Evolutionary conservation across 768 basidiomycete species (phyloP), one percentile per base, ranked within the genome.

Genomic region (Pisolithus albus): DNA sequence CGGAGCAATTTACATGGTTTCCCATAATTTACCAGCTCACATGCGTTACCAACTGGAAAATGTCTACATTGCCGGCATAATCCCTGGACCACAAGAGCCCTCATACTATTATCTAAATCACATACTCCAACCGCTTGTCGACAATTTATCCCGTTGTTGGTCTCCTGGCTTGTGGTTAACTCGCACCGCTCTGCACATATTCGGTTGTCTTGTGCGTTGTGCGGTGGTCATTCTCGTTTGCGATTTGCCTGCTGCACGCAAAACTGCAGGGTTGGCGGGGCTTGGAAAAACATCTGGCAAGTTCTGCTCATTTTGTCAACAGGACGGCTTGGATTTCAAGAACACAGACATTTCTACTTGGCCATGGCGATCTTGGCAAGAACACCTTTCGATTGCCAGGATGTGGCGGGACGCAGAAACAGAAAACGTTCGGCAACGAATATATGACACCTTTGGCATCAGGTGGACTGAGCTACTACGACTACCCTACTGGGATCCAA

Each of bases 401-500:
- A 0, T 13, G 4, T 64, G 61, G 61, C 46, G 53, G 34, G 51
- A 58, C 36, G 47, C 42, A 11, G 30, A 47, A 9, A 65, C 54
- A 15, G 54, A 59, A 42, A 51, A 34, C 9, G 51, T 40, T 10
- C 41, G 48, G 16, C 44, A 59, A 2, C 30, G 5, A 3, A 52
- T 55, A 1, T 57, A 46, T 39, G 55, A 64, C 9, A 39, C 45
- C 24, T 55, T 52, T 26, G 67, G 70, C 1, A 45, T 71, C 2
- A 46, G 64, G 0, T 74, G 61, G 59, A 62, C 65, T 0, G 59
- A 62, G 11, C 50, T 72, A 1, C 58, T 67, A n/a, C 44, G 53
- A 3, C 61, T 75, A 6, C 65, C 69, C 0, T 73, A 74, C 56
- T 73, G 67, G 62, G 56, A 72, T 37, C 63, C 63, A 7, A 62